These are phyloP conservation scores for Hordeum marinum DNA, from an alignment of 176 grass and related monocot species.

Conservation along the genomic window DNA sequence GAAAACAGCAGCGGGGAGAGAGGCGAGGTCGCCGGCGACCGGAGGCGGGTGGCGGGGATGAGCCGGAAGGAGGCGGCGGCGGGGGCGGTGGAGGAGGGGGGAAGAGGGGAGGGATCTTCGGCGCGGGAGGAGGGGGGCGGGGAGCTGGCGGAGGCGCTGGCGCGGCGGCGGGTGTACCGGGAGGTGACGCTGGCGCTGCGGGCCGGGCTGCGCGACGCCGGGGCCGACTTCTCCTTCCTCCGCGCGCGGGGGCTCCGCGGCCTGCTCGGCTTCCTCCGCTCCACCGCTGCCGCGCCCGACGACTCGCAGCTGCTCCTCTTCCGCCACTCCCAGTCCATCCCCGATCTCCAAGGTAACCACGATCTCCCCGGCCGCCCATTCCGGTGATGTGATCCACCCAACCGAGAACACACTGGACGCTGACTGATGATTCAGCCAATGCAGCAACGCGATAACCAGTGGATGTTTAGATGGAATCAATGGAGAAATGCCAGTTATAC, in stretches of 20 bases:
- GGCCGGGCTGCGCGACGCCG: constrained; percentile 79
- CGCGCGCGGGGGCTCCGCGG: constrained; percentile 58
- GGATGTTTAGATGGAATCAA: neutral
- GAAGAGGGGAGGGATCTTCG: constrained; percentile 14
- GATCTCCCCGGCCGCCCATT: neutral
- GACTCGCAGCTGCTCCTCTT: constrained; percentile 68
- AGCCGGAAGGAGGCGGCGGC: constrained; percentile 37
- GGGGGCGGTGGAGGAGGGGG: constrained; percentile 9
- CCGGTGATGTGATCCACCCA: constrained; percentile 16
- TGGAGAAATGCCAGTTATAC: neutral
- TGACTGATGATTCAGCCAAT: neutral
- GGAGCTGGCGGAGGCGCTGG: constrained; percentile 56
- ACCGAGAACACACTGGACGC: neutral
- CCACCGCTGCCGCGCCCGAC: constrained; percentile 47
- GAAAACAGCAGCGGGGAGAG: neutral
- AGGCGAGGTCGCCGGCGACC: constrained; percentile 33
- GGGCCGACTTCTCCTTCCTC: constrained; percentile 93
- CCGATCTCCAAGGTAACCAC: constrained; percentile 64
- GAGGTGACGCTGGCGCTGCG: constrained; percentile 92
- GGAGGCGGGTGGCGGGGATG: constrained; percentile 33
- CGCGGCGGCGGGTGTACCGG: constrained; percentile 68
- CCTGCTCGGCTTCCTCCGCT: constrained; percentile 75
- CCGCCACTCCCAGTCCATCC: constrained; percentile 86
- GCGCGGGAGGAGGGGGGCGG: constrained; percentile 39
- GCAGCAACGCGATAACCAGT: neutral